Percentiles rank a stretch among this genome's conserved stretches.
These are phyloP conservation scores for Monilinia fructicola DNA, from an alignment of 2,329 filamentous ascomycete species.

Conservation along the genomic window DNA sequence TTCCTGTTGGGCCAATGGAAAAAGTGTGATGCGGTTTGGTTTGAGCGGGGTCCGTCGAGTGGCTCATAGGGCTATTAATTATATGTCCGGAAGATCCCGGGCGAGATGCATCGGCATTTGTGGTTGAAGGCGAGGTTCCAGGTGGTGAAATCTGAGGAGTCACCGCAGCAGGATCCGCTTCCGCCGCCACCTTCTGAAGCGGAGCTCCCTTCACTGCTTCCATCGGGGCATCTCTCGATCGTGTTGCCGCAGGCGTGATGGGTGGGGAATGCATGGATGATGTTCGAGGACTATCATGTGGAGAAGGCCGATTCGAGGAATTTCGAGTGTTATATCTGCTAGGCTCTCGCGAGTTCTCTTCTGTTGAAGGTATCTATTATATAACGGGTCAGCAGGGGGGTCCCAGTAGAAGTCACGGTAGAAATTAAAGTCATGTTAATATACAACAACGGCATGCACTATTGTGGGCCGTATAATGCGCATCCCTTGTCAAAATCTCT, in stretches of 20 bases:
- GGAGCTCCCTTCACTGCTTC: conserved; percentile 39
- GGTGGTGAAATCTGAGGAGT: conserved; percentile 69
- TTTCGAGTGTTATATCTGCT: conserved; percentile 64
- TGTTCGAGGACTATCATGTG: conserved; percentile 64
- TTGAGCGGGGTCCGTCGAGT: conserved; percentile 29
- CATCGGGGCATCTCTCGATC: conserved; percentile 51
- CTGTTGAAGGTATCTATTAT: conserved; percentile 58
- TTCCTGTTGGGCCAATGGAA: conserved; percentile 41
- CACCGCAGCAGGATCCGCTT: conserved; percentile 52
- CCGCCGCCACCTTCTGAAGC: conserved; percentile 43
- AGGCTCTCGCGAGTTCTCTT: conserved; percentile 56
- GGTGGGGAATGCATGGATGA: conserved; percentile 83
- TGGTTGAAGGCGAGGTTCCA: conserved; percentile 47
- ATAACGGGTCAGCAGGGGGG: conserved; percentile 27
- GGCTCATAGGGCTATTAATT: conserved; percentile 32
- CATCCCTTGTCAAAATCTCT: conserved; percentile 24
- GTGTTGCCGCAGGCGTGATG: conserved; percentile 80
- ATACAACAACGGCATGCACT: conserved; percentile 25
- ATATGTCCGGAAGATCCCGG: conserved; percentile 41
- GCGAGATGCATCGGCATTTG: conserved; percentile 35
- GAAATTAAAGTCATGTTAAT: conserved; percentile 21
- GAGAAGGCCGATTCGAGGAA: conserved; percentile 64
- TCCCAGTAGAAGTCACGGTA: conserved; percentile 6
- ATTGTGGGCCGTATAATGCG: conserved; percentile 27
- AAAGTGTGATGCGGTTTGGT: conserved; percentile 36